phyloP scores from a whole-genome alignment of 1,284 basidiomycete species.

The Rhodotorula glutinis region DNA sequence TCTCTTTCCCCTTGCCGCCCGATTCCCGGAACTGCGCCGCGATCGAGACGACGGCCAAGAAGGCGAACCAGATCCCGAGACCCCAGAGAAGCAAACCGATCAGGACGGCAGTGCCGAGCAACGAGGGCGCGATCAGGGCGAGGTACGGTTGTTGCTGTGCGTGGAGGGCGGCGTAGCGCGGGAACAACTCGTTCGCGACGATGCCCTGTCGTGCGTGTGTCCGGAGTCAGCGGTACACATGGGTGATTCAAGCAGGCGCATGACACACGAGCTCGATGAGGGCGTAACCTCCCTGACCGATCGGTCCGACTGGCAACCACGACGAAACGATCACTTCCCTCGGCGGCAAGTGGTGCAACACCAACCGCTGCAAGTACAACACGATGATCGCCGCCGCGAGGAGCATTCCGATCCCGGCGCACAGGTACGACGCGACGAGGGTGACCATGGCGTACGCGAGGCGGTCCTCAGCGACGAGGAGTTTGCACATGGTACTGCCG shows the following conservation, averaged over 20 bases:
- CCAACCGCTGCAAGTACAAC: slow-evolving; percentile 43
- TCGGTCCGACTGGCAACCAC: slow-evolving; percentile 42
- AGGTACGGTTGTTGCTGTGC: slow-evolving; percentile 31
- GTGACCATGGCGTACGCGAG: slow-evolving; percentile 38
- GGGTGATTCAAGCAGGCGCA: too few species aligned
- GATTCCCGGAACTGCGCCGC: slow-evolving; percentile 21
- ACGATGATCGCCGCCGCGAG: slow-evolving; percentile 39
- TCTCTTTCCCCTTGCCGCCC: neutral
- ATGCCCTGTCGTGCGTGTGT: slow-evolving; percentile 33
- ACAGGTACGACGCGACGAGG: slow-evolving; percentile 40
- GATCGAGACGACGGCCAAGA: slow-evolving; percentile 37
- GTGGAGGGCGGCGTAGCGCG: slow-evolving; percentile 19
- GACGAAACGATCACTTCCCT: slow-evolving; percentile 41
- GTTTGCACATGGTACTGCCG: slow-evolving; percentile 38
- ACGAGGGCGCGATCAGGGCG: slow-evolving; percentile 17
- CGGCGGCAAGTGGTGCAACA: slow-evolving; percentile 42
- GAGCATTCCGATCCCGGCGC: slow-evolving; percentile 38
- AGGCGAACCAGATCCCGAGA: slow-evolving; percentile 43
- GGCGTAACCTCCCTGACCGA: slow-evolving; percentile 42
- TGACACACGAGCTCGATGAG: slow-evolving; percentile 39
- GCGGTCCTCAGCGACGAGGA: slow-evolving; percentile 27
- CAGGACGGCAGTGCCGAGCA: slow-evolving; percentile 40
- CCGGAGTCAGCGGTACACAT: too few species aligned
- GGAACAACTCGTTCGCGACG: slow-evolving; percentile 37
- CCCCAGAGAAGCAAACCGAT: slow-evolving; percentile 42